Evolutionary conservation across 805 yeast species (phyloP).

Genomic region (Dipodascus albidus): DNA sequence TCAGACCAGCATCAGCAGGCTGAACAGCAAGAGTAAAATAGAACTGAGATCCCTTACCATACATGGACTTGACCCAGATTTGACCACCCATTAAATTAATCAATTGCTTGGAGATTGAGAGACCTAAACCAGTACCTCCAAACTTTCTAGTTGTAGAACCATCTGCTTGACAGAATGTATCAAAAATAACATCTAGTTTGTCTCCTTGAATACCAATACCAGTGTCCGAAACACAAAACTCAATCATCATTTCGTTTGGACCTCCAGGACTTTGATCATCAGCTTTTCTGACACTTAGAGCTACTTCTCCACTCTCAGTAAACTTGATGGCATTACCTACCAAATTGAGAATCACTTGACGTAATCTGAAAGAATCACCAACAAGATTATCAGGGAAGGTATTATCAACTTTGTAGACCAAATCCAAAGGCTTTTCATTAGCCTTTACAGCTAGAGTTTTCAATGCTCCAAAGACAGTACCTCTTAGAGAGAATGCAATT

Average conservation of each 20-base stretch:
- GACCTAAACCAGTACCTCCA: constrained; percentile 88
- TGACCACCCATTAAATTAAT: constrained; percentile 91
- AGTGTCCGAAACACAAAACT: constrained; percentile 81
- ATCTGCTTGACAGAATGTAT: constrained; percentile 87
- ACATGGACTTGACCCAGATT: constrained; percentile 77
- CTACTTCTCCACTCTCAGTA: constrained; percentile 73
- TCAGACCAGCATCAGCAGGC: constrained; percentile 50
- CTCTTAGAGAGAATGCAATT: constrained; percentile 75
- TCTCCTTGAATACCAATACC: constrained; percentile 86
- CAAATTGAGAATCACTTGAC: constrained; percentile 77
- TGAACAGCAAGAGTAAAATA: constrained; percentile 73
- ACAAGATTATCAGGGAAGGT: constrained; percentile 79
- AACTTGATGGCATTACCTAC: constrained; percentile 88
- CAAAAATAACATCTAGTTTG: constrained; percentile 74
- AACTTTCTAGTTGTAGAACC: constrained; percentile 88
- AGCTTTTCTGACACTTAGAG: constrained; percentile 60
- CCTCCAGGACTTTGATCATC: constrained; percentile 23
- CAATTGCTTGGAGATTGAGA: constrained; percentile 76
- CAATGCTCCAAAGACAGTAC: constrained; percentile 82
- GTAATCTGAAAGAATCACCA: constrained; percentile 80
- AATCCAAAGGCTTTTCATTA: constrained; percentile 70
- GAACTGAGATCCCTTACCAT: constrained; percentile 74
- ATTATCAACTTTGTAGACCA: constrained; percentile 72
- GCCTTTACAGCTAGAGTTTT: constrained; percentile 86
- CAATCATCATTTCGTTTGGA: constrained; percentile 44